These are phyloP conservation scores for Solanum chacoense DNA, from an alignment of 305 asterid genomes.

Conservation along the genomic window DNA sequence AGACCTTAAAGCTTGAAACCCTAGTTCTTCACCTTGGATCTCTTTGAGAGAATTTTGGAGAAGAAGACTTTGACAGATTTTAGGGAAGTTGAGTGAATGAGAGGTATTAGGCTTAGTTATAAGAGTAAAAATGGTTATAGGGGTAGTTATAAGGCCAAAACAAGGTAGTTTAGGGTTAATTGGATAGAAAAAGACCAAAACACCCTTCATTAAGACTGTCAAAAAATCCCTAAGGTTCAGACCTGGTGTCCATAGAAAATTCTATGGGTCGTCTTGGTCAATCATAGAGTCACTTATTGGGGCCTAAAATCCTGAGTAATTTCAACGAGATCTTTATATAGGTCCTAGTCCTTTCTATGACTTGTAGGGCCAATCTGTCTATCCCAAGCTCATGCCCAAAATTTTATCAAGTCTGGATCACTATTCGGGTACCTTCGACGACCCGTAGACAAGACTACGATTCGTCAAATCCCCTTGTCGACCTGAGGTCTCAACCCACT, in stretches of 20 bases:
- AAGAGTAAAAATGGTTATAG: neutral
- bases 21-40: neutral
- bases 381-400: neutral
- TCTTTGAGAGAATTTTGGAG: neutral
- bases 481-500: neutral
- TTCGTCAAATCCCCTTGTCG: neutral
- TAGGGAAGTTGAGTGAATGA: neutral
- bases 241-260: neutral
- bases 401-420: neutral
- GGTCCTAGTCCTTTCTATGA: neutral
- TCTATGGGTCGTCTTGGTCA: neutral
- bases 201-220: neutral
- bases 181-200: neutral
- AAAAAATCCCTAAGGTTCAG: neutral
- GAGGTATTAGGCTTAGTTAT: neutral
- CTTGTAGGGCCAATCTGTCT: neutral
- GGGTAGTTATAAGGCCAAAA: neutral
- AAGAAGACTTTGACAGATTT: neutral
- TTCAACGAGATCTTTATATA: neutral
- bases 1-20: neutral
- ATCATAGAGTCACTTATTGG: neutral
- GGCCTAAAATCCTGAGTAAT: neutral
- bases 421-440: neutral
- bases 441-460: neutral
- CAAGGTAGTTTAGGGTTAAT: neutral